Base-by-base conservation (phyloP, 2,329 filamentous ascomycete species). In the Metarhizium robertsii region DNA sequence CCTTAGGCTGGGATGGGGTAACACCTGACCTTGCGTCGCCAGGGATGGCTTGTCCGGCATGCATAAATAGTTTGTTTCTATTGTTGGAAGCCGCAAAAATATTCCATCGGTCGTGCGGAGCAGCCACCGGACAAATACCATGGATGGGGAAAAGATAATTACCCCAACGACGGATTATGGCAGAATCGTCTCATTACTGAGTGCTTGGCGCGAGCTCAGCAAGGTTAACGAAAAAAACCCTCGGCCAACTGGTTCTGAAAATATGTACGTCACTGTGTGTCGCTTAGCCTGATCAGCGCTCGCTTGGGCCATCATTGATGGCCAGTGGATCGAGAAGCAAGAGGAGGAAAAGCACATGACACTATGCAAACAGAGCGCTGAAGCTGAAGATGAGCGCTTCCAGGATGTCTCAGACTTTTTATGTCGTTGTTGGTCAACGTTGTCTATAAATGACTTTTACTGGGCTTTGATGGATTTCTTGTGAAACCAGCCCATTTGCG, bases 31-130 rank as follows among this genome's bases (percentile, higher is more conserved):
- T 18, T 20, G 40, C 8, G 43, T 7, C 20, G 25, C 45, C 20
- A 25, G 18, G 45, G 20, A 30, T 48, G 45, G 20, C 20, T 16
- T 29, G 45, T 16, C 20, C 45, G 25, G 13, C 45, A 32, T 46
- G 30, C 38, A 54, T 43, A 30, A 16, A 42, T 50, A 29, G n/a
- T 43, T 25, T 38, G 40, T 45, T 47, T 51, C 48, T 55, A 55
- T 47, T 51, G 40, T 51, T 40, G 32, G 53, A 46, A 47, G n/a
- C 16, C n/a, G 45, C 6, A 11, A 30, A 20, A 46, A 2, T 29
- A 14, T 46, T 25, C 20, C 7, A 46, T 46, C 29, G 43, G 43
- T 25, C 43, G 43, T 25, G 1, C 25, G 25, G 25, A 25, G 25
- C 16, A n/a, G 45, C 45, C 25, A 29, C 30, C 3, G 45, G 25